Conservation (phyloP, 345 rosid species). For the Eucalyptus polyanthemos region DNA sequence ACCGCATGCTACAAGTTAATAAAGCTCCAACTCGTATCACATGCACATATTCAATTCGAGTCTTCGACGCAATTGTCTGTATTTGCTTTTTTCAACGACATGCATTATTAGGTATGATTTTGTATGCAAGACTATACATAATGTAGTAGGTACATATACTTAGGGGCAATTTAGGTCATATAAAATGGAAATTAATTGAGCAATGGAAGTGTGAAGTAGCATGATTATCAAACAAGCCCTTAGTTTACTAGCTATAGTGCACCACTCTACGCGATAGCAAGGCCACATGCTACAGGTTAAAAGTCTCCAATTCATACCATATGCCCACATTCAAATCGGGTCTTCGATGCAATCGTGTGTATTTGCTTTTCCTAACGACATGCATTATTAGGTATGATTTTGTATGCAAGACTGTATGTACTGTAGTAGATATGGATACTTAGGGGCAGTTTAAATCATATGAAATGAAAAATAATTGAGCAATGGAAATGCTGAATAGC, state of each 20-base stretch:
- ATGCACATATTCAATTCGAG: background rate
- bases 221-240: fast-evolving
- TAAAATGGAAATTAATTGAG: background rate
- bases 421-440: background rate
- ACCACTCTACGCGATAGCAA: background rate
- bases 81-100: fast-evolving
- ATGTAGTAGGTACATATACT: background rate
- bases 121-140: background rate
- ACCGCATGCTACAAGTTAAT: background rate
- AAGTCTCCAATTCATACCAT: background rate
- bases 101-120: background rate
- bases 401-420: background rate
- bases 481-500: fast-evolving
- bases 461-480: background rate
- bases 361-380: background rate
- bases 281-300: background rate
- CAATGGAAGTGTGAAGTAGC: background rate
- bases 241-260: background rate
- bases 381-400: background rate
- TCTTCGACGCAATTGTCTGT: background rate
- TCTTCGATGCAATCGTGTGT: background rate
- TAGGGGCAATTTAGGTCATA: background rate
- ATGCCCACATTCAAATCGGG: background rate
- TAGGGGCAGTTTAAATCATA: background rate
- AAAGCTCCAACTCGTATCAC: background rate